Evolutionary conservation across 2,329 filamentous ascomycete genomes (phyloP), one percentile per base, ranked within the genome.

Genomic region (Pestalotiopsis sp.): DNA sequence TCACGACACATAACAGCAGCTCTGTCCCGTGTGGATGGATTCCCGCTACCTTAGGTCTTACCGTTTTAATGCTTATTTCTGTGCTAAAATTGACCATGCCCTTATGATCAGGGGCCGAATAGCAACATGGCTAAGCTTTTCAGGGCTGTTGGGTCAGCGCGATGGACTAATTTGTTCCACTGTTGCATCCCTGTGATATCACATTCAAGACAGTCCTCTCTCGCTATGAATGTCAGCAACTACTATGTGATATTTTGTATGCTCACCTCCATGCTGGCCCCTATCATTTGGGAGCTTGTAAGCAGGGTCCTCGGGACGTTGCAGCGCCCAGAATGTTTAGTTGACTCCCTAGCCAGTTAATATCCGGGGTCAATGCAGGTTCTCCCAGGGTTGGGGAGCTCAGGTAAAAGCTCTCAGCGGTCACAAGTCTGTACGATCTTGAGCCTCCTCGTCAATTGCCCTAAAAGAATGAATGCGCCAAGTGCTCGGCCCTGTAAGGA

Each of bases 291-390:
- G 20, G 6, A 6, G 5, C 31, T 36, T 38, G 20, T 36, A 64
- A 23, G 62, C 62, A 64, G 62, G 62, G 62, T 25, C 62, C 25
- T 64, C 62, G 39, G 62, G 41, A 49, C 31, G 36, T 25, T 52
- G 62, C 62, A 52, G 62, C 20, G n/a, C 62, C 62, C 20, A 52
- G 20, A 45, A 31, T 9, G 6, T 20, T n/a, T 52, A n/a, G 45
- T 52, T 52, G n/a, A 23, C 9, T 52, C 17, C 17, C 45, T 52
- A 52, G 45, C 14, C 17, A 52, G n/a, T 9, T 52, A 52, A 52
- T 52, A 52, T 52, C 45, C 45, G 45, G 45, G 45, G 45, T 52
- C 45, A 52, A 52, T 52, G 45, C 45, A 52, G 45, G 45, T 52
- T 52, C 17, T 52, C 17, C 45, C 45, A 52, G 45, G 45, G 7